A percentile compares a stretch with the other conserved stretches of the same genome.
Conservation (phyloP, 2,329 filamentous ascomycete genomes). For the Fusarium foetens region DNA sequence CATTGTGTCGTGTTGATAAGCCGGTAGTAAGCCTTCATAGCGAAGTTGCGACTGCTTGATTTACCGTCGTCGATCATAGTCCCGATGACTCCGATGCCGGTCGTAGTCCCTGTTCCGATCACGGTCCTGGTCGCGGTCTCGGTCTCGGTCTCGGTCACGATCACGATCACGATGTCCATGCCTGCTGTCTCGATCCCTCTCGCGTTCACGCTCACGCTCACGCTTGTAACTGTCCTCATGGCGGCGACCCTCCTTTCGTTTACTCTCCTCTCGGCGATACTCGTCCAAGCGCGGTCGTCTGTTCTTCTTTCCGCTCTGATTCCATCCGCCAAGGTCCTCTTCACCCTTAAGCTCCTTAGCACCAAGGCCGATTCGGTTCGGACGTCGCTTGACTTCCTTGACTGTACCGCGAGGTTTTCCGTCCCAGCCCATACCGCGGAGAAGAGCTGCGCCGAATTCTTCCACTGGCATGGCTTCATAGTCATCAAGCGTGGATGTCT, state of each 20-base stretch:
- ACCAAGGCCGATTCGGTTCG: constrained; percentile 87
- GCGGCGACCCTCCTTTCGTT: constrained; percentile 56
- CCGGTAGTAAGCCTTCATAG: neutral
- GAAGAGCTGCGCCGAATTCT: constrained; percentile 89
- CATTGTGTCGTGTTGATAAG: neutral
- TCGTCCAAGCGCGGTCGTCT: constrained; percentile 60
- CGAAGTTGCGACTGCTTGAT: neutral
- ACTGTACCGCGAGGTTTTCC: constrained; percentile 64
- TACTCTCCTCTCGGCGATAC: constrained; percentile 58
- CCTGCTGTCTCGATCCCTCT: constrained; percentile 51
- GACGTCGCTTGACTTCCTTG: constrained; percentile 75
- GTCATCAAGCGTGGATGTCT: constrained; percentile 80
- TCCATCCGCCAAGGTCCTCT: constrained; percentile 83
- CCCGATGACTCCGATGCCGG: constrained; percentile 39
- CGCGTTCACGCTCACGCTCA: constrained; percentile 53
- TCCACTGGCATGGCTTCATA: constrained; percentile 92
- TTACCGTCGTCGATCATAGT: constrained; percentile 40
- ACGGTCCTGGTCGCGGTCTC: constrained; percentile 32
- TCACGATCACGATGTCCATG: constrained; percentile 50
- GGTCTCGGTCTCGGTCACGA: constrained; percentile 45
- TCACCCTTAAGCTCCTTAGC: constrained; percentile 81
- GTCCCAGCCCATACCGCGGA: constrained; percentile 97
- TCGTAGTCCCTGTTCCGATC: constrained; percentile 36
- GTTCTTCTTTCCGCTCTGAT: constrained; percentile 69
- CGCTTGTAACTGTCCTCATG: constrained; percentile 60